A percentile compares a stretch with the other conserved stretches of the same genome.
phyloP scores from a whole-genome alignment of 129 eudicot species.

The Pseudognaphalium luteoalbum region DNA sequence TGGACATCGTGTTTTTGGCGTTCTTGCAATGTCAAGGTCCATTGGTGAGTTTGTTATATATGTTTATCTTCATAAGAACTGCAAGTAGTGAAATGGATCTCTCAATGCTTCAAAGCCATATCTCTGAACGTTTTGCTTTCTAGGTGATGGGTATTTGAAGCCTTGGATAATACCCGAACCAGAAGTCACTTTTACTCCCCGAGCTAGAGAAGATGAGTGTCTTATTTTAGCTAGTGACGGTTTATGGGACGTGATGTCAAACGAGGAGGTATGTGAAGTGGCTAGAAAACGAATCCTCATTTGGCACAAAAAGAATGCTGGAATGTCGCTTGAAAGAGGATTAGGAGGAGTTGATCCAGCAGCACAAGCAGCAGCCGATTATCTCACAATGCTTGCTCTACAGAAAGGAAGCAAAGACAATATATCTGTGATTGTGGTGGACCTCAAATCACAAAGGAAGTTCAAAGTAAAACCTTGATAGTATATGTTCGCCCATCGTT shows the following conservation, averaged over 20 bases:
- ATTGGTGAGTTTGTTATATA: constrained; percentile 58
- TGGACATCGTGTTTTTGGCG: constrained; percentile 91
- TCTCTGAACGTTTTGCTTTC: neutral
- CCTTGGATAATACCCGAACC: constrained; percentile 88
- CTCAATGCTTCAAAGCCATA: neutral
- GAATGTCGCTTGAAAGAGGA: constrained; percentile 42
- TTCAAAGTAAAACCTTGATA: constrained; percentile 56
- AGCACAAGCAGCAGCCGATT: constrained; percentile 82
- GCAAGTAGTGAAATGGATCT: neutral
- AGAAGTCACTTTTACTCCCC: constrained; percentile 60
- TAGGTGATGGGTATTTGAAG: constrained; percentile 83
- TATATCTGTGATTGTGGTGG: constrained; percentile 79
- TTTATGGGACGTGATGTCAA: constrained; percentile 82
- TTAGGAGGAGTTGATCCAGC: constrained; percentile 56
- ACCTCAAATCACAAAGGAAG: constrained; percentile 78
- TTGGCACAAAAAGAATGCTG: constrained; percentile 86
- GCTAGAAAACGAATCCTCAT: constrained; percentile 62
- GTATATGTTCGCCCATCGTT: constrained; percentile 30
- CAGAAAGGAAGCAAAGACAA: constrained; percentile 86
- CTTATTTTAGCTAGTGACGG: constrained; percentile 80
- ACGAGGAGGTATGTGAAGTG: constrained; percentile 78
- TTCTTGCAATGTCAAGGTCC: constrained; percentile 97
- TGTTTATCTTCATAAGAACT: too few relatives aligned
- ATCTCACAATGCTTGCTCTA: constrained; percentile 63
- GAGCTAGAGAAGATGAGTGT: constrained; percentile 81